phyloP scores from a whole-genome alignment of 306 rosid species.

The Citrullus mucosospermus region DNA sequence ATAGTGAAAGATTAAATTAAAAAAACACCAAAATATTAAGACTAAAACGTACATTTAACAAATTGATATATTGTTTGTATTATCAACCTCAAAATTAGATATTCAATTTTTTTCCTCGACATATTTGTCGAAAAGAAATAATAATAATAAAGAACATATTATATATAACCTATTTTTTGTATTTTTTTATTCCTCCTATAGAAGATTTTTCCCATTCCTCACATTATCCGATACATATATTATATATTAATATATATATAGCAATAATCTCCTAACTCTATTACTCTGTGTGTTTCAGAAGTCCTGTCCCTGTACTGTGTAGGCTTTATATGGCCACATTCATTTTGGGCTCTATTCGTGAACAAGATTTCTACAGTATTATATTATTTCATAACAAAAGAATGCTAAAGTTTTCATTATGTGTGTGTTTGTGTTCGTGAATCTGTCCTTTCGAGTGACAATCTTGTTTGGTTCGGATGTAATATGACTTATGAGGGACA shows the following conservation, averaged over 20 bases:
- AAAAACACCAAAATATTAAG: too few relatives aligned
- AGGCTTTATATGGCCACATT: neutral
- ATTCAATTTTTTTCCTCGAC: too few relatives aligned
- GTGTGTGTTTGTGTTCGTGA: neutral
- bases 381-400: neutral
- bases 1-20: too few relatives aligned
- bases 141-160: too few relatives aligned
- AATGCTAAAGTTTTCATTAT: neutral
- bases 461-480: neutral
- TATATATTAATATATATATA: too few relatives aligned
- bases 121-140: too few relatives aligned
- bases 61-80: too few relatives aligned
- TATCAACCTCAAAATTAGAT: too few relatives aligned
- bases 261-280: neutral
- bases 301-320: neutral
- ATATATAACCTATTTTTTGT: neutral
- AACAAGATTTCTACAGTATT: neutral
- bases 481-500: neutral
- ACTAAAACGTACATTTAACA: too few relatives aligned
- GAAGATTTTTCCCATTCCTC: neutral
- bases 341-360: neutral
- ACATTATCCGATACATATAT: neutral
- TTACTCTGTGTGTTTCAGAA: neutral
- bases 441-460: neutral
- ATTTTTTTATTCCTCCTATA: neutral